A percentile compares a stretch with the other conserved stretches of the same genome.
Conservation (phyloP, 106 monocot species). For the Apostasia ramifera region DNA sequence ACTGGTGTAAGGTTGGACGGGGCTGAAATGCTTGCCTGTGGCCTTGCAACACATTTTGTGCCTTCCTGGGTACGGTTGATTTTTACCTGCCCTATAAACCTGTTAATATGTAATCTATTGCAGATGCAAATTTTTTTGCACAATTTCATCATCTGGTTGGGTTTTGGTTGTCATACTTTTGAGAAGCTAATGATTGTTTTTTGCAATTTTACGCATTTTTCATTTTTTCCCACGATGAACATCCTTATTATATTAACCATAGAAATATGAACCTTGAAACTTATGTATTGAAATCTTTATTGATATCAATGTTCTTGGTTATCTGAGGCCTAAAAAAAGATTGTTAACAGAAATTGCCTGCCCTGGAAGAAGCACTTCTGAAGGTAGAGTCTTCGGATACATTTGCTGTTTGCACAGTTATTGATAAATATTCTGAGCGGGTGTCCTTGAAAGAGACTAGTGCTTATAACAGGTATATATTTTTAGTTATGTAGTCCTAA, state of each 20-base stretch:
- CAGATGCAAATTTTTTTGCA: too few species aligned
- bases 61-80: conserved; percentile 49
- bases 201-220: too few species aligned
- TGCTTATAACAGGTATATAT: conserved; percentile 57
- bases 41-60: conserved; percentile 93
- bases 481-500: too few species aligned
- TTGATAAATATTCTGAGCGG: conserved; percentile 55
- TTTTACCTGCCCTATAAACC: too few species aligned
- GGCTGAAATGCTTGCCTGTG: conserved; percentile 97
- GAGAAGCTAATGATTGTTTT: too few species aligned
- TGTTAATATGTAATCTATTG: too few species aligned
- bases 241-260: too few species aligned
- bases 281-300: too few species aligned
- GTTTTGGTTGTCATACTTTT: too few species aligned
- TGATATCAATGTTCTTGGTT: neutral
- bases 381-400: conserved; percentile 49
- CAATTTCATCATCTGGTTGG: too few species aligned
- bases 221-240: too few species aligned
- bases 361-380: conserved; percentile 59
- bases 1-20: conserved; percentile 86
- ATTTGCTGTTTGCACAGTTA: conserved; percentile 53
- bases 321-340: neutral
- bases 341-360: conserved; percentile 48
- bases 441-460: conserved; percentile 56
- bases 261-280: too few species aligned